Conservation (phyloP, 331 rosid species). For the Pyracantha coccinea region DNA sequence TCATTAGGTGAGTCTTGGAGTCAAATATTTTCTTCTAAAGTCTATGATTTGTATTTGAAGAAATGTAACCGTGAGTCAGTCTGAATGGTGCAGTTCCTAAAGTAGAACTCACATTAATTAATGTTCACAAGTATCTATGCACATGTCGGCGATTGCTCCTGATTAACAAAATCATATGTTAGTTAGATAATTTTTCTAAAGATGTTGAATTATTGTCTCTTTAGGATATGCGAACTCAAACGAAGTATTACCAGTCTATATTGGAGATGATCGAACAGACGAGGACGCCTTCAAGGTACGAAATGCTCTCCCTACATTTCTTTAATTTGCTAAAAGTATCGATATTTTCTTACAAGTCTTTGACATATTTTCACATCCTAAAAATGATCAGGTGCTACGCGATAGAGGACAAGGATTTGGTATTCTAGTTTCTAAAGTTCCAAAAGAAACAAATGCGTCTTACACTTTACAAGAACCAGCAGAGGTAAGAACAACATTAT, state of each 20-base stretch:
- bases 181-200: neutral
- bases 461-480: constrained; percentile 84
- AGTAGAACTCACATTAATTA: neutral
- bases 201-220: neutral
- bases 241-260: constrained; percentile 69
- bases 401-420: constrained; percentile 80
- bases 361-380: neutral
- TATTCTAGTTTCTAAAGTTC: constrained; percentile 77
- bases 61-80: too few species aligned
- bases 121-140: neutral
- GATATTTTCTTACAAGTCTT: neutral
- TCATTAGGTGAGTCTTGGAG: constrained; percentile 48
- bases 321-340: neutral
- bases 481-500: constrained; percentile 33
- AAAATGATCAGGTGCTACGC: constrained; percentile 47
- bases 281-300: constrained; percentile 94
- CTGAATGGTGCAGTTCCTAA: neutral
- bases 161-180: neutral
- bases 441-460: constrained; percentile 81
- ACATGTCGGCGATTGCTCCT: neutral
- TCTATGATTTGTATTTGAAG: neutral
- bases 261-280: constrained; percentile 91
- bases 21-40: neutral
- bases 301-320: neutral
- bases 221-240: constrained; percentile 64